A percentile compares a stretch with the other conserved stretches of the same genome.
Conservation (phyloP, 305 asterid species). For the Fraxinus angustifolia region DNA sequence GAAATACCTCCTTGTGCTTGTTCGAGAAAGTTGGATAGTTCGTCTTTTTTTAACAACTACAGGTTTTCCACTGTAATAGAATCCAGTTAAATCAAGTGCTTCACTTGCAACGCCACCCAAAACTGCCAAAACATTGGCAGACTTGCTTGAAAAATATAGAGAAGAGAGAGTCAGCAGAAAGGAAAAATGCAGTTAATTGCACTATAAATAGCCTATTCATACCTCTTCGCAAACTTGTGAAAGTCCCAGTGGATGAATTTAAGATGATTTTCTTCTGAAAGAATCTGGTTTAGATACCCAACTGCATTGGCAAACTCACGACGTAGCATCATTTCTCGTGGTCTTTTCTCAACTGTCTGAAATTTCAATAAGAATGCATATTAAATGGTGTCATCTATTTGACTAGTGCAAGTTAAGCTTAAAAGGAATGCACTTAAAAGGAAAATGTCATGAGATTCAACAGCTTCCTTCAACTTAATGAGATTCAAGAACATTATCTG, state of each 20-base stretch:
- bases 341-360: slow-evolving; percentile 98
- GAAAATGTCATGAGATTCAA: not conserved
- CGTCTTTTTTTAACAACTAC: slow-evolving; percentile 52
- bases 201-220: slow-evolving; percentile 17
- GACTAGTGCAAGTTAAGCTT: not conserved
- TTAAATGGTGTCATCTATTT: not conserved
- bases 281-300: slow-evolving; percentile 89
- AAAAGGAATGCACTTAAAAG: not conserved
- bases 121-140: slow-evolving; percentile 97
- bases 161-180: slow-evolving; percentile 29
- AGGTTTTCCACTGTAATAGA: slow-evolving; percentile 85
- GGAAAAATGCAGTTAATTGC: slow-evolving; percentile 18
- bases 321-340: slow-evolving; percentile 98
- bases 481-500: not conserved
- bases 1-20: slow-evolving; percentile 74
- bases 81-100: slow-evolving; percentile 93
- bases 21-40: slow-evolving; percentile 62
- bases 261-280: slow-evolving; percentile 71
- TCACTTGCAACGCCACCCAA: slow-evolving; percentile 93
- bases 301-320: slow-evolving; percentile 96
- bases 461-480: slow-evolving; percentile 6
- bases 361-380: slow-evolving; percentile 8
- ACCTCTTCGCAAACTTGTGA: slow-evolving; percentile 98
- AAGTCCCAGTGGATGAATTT: slow-evolving; percentile 98
- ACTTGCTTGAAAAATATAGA: slow-evolving; percentile 64